These are phyloP conservation scores for Thraustotheca clavata DNA, from an alignment of 352 stramenopile genomes.

Conservation along the genomic window DNA sequence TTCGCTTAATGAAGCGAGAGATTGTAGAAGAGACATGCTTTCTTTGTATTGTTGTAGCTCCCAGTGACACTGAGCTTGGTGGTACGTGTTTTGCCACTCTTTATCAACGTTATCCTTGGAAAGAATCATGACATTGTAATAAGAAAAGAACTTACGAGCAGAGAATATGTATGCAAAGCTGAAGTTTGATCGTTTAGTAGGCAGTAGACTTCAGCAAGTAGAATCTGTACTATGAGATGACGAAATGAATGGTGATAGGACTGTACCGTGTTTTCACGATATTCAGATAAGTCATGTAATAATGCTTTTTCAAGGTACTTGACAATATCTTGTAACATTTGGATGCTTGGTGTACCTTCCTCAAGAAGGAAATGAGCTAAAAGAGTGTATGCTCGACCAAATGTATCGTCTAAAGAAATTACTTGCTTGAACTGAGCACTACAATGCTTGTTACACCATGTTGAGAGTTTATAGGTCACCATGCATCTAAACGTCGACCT, in stretches of 20 bases:
- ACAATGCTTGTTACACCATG: not conserved
- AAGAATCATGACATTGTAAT: not conserved
- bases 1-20: not conserved
- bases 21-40: not conserved
- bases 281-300: conserved; percentile 1
- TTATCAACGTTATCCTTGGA: conserved; percentile 5
- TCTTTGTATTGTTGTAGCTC: not conserved
- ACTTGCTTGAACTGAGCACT: not conserved
- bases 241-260: not conserved
- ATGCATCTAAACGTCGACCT: not conserved
- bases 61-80: conserved; percentile 5
- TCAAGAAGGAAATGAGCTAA: conserved; percentile 2
- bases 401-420: not conserved
- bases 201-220: conserved; percentile 15
- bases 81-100: conserved; percentile 20
- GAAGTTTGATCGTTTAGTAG: not conserved
- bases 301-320: conserved; percentile 10
- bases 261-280: conserved; percentile 17
- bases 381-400: conserved; percentile 16
- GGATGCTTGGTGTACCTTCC: not conserved
- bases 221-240: not conserved
- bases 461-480: not conserved
- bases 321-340: not conserved
- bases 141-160: not conserved
- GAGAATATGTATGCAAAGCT: conserved; percentile 9